A percentile compares a stretch with the other conserved stretches of the same genome.
phyloP scores from a whole-genome alignment of 768 basidiomycete species.

The Tulasnella sp. region DNA sequence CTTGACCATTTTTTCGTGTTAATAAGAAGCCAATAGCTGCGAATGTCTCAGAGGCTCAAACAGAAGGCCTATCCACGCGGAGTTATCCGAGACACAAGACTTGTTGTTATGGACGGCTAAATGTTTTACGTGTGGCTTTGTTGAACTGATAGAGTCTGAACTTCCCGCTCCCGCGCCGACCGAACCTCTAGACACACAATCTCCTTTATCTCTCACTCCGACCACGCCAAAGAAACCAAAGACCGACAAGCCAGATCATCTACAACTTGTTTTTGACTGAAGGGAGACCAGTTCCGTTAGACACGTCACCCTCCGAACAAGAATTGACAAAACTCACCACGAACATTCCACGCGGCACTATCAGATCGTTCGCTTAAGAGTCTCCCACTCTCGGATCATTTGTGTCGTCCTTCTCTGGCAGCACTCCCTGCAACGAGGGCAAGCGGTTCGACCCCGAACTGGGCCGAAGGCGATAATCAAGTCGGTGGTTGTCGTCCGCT shows the following conservation, averaged over 20 bases:
- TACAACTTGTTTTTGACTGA: not conserved
- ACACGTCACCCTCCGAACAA: not conserved
- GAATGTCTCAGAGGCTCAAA: not conserved
- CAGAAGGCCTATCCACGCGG: not conserved
- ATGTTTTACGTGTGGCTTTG: not conserved
- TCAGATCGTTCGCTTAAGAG: constrained; percentile 2
- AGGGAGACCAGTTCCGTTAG: not conserved
- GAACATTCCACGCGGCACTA: not conserved
- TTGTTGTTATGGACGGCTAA: not conserved
- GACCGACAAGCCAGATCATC: not conserved
- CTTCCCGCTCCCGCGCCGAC: not conserved
- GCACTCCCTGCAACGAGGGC: not conserved
- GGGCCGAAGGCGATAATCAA: not conserved
- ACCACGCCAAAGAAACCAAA: not conserved
- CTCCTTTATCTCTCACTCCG: not conserved
- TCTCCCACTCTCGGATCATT: not conserved
- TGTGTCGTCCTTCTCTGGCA: not conserved
- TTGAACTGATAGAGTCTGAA: not conserved
- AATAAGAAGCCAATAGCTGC: not conserved
- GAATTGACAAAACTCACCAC: not conserved
- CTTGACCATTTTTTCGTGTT: not conserved
- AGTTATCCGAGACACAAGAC: not conserved
- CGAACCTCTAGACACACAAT: not conserved
- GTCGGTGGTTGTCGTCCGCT: not conserved
- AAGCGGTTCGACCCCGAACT: not conserved